phyloP scores from a whole-genome alignment of 305 asterid species.

The Fraxinus greggii region DNA sequence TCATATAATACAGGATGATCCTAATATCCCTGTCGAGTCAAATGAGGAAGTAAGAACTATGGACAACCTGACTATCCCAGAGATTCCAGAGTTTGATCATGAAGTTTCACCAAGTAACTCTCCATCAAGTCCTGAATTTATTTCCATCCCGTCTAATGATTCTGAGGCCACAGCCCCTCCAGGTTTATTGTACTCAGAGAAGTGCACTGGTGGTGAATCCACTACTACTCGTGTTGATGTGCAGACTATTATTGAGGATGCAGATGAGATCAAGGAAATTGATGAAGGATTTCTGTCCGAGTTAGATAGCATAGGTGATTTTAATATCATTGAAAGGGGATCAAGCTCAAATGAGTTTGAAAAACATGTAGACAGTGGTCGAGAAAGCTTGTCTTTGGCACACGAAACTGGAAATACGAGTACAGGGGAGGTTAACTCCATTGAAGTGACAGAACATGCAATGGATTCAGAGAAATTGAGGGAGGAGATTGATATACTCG shows the following conservation, averaged over 20 bases:
- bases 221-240: constrained; percentile 37
- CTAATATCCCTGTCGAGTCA: constrained; percentile 32
- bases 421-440: constrained; percentile 21
- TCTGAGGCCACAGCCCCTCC: constrained; percentile 33
- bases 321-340: constrained; percentile 42
- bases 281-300: constrained; percentile 67
- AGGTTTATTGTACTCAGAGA: constrained; percentile 23
- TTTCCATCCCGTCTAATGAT: constrained; percentile 37
- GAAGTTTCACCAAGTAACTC: constrained; percentile 37
- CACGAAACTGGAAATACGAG: constrained; percentile 30
- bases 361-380: constrained; percentile 32
- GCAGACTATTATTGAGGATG: constrained; percentile 52
- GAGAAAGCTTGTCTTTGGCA: constrained; percentile 29
- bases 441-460: constrained; percentile 21
- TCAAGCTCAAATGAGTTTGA: constrained; percentile 36
- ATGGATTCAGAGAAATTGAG: constrained; percentile 24
- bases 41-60: constrained; percentile 29
- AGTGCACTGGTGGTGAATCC: constrained; percentile 23
- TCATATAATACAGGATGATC: constrained; percentile 43
- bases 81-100: constrained; percentile 40
- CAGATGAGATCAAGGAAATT: constrained; percentile 63
- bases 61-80: constrained; percentile 33
- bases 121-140: constrained; percentile 50
- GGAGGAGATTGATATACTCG: constrained; percentile 31
- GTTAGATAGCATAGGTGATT: constrained; percentile 78